A percentile compares a stretch with the other conserved stretches of the same genome.
Evolutionary conservation across 129 eudicot species (phyloP).

Genomic region (Centaurea solstitialis): DNA sequence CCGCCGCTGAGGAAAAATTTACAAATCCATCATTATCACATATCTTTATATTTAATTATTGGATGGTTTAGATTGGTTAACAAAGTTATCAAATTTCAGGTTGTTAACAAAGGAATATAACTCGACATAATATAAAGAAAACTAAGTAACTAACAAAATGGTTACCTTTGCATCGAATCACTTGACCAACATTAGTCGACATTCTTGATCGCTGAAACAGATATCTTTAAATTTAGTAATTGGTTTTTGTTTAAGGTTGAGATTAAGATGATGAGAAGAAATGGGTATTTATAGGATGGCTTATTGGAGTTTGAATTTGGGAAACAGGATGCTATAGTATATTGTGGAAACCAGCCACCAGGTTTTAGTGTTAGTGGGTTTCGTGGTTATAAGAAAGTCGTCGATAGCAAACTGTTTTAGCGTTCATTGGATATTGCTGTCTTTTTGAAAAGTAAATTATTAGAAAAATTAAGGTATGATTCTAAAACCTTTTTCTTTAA

Average conservation of each 20-base stretch:
- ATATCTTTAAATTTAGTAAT: neutral
- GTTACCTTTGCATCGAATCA: slow-evolving; percentile 64
- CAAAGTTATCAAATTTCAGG: too few species aligned
- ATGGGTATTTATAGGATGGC: slow-evolving; percentile 13
- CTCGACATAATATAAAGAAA: too few species aligned
- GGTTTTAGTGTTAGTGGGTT: slow-evolving; percentile 20
- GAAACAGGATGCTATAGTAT: neutral
- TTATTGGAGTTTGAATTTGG: neutral
- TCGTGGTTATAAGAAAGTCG: too few species aligned
- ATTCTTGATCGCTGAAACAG: slow-evolving; percentile 22
- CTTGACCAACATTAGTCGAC: slow-evolving; percentile 47
- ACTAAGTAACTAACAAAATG: too few species aligned
- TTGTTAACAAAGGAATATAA: too few species aligned
- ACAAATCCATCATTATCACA: neutral
- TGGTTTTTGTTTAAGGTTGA: neutral
- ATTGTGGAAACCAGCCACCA: slow-evolving; percentile 6
- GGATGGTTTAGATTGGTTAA: too few species aligned
- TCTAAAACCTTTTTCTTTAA: too few species aligned
- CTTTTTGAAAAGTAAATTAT: too few species aligned
- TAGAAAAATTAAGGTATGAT: too few species aligned
- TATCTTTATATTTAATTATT: too few species aligned
- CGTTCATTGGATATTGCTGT: too few species aligned
- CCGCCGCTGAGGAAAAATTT: slow-evolving; percentile 61
- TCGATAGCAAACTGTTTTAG: neutral
- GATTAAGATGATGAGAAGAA: neutral